Percentiles rank a stretch among this genome's conserved stretches.
Conservation (phyloP, 2,329 filamentous ascomycete species). For the Scytalidium sp. region DNA sequence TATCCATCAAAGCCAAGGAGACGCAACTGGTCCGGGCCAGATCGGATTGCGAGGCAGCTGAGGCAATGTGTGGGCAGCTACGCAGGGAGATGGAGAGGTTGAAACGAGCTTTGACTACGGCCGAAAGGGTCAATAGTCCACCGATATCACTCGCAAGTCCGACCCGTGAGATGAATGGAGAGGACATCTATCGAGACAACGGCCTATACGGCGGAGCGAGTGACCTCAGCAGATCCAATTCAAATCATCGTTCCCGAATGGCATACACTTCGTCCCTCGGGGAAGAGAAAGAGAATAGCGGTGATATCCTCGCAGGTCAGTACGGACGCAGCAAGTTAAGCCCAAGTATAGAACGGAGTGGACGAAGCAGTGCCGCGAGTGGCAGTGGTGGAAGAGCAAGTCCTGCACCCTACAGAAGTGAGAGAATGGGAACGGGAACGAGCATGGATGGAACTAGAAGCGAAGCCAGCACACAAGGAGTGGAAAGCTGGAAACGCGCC, state of each 20-base stretch:
- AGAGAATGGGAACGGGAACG: conserved; percentile 27
- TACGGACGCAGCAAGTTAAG: conserved; percentile 28
- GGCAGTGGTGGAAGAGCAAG: conserved; percentile 28
- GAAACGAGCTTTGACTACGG: conserved; percentile 75
- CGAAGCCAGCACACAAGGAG: conserved; percentile 47
- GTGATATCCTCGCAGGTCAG: conserved; percentile 26
- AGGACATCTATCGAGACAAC: conserved; percentile 60
- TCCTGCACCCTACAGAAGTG: conserved; percentile 20
- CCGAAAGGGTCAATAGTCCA: conserved; percentile 47
- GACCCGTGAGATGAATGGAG: conserved; percentile 45
- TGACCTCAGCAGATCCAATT: conserved; percentile 19
- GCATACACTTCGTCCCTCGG: conserved; percentile 65
- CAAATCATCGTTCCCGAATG: conserved; percentile 31
- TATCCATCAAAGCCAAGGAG: conserved; percentile 98
- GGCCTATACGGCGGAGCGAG: conserved; percentile 24
- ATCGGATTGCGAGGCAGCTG: conserved; percentile 84
- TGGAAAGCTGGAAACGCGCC: conserved; percentile 94
- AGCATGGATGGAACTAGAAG: conserved; percentile 28
- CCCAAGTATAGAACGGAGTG: conserved; percentile 20
- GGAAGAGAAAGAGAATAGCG: conserved; percentile 75
- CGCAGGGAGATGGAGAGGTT: conserved; percentile 87
- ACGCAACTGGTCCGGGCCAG: conserved; percentile 91
- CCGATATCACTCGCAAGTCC: conserved; percentile 30
- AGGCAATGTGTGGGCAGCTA: conserved; percentile 80
- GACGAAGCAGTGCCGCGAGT: conserved; percentile 25